Conservation (phyloP, 1,284 basidiomycete species). For the Bjerkandera adusta region DNA sequence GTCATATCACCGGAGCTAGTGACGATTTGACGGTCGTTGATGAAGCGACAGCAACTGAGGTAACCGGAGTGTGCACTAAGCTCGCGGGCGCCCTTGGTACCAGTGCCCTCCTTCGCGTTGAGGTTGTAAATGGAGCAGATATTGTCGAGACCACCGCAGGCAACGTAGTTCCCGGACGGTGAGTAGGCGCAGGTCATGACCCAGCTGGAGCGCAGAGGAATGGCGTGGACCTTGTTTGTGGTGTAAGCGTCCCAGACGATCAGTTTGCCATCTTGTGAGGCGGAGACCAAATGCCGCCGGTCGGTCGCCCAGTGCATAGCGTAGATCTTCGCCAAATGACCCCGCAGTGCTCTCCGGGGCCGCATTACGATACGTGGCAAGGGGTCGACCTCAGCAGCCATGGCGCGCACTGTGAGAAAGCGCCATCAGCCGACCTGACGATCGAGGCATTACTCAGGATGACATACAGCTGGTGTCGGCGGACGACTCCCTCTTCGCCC, state of each 20-base stretch:
- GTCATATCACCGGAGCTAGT: slow-evolving; percentile 99
- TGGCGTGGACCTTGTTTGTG: slow-evolving; percentile 99
- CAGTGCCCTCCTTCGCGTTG: slow-evolving; percentile 70
- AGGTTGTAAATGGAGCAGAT: slow-evolving; percentile 98
- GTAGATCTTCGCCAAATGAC: slow-evolving; percentile 98
- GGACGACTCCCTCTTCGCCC: slow-evolving; percentile 91
- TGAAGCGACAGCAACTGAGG: slow-evolving; percentile 96
- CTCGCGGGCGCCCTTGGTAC: slow-evolving; percentile 82
- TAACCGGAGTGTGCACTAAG: slow-evolving; percentile 97
- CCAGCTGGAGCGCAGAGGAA: slow-evolving; percentile 96
- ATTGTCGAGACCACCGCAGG: slow-evolving; percentile 98
- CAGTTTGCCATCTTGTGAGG: slow-evolving; percentile 98
- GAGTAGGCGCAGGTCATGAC: slow-evolving; percentile 99
- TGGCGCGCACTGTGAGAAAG: slow-evolving; percentile 73
- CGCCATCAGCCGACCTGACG: slow-evolving; percentile 6
- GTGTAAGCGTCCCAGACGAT: slow-evolving; percentile 99
- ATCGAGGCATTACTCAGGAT: slow-evolving; percentile 4
- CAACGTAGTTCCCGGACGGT: slow-evolving; percentile 94
- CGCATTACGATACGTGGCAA: slow-evolving; percentile 96
- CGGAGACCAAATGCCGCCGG: slow-evolving; percentile 95
- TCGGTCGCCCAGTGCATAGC: slow-evolving; percentile 99
- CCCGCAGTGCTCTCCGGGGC: slow-evolving; percentile 90
- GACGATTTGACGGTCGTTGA: slow-evolving; percentile 97
- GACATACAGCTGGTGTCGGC: slow-evolving; percentile 93
- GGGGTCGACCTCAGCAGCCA: slow-evolving; percentile 95